Conservation (phyloP, 78 protist species). For the Dictyostelium purpureum region DNA sequence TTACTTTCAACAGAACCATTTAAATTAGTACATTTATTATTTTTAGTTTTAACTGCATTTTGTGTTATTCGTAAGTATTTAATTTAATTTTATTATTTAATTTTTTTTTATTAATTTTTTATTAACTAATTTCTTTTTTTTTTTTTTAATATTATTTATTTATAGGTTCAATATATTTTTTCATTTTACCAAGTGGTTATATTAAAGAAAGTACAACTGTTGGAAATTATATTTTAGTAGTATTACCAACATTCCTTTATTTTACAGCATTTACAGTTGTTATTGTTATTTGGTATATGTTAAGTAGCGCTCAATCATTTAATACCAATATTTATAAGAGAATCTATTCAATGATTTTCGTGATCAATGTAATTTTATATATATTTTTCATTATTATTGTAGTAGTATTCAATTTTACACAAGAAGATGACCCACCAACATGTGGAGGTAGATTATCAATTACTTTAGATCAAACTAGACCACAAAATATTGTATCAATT, state of each 20-base stretch:
- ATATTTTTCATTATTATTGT: constrained; percentile 32
- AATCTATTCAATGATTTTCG: neutral
- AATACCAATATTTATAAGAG: neutral
- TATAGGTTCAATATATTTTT: constrained; percentile 51
- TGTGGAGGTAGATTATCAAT: constrained; percentile 60
- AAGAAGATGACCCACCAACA: neutral
- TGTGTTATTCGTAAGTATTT: constrained; percentile 6
- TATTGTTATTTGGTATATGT: constrained; percentile 50
- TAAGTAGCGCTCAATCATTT: neutral
- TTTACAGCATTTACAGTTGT: constrained; percentile 40
- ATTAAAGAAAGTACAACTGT: constrained; percentile 10
- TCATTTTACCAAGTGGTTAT: constrained; percentile 26
- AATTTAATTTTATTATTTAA: too few species aligned
- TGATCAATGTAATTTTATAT: constrained; percentile 26
- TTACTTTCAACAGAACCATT: constrained; percentile 24
- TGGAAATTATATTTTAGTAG: constrained; percentile 65
- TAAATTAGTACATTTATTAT: constrained; percentile 33
- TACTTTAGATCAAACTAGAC: neutral
- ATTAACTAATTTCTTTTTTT: too few species aligned
- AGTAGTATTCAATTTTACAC: constrained; percentile 35
- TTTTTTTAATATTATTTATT: too few species aligned
- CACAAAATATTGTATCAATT: constrained; percentile 49
- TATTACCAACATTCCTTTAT: constrained; percentile 54
- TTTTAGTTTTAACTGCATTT: neutral
- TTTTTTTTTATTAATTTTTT: constrained; percentile 1